Evolutionary conservation across 1,284 basidiomycete genomes (phyloP).

Genomic region (Boletellus sp.): DNA sequence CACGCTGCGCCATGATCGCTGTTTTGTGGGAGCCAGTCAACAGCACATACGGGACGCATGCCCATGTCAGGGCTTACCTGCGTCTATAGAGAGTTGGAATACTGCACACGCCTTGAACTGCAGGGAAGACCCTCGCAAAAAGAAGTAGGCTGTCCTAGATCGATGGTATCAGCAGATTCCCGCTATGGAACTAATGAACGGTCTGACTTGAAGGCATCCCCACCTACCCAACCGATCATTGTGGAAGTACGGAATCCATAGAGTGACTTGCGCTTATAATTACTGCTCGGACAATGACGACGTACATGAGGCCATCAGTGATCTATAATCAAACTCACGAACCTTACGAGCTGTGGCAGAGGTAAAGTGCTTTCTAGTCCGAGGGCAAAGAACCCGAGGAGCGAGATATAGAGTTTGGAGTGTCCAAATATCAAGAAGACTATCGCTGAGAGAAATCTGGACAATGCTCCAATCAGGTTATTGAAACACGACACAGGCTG

Average conservation of each 20-base stretch:
- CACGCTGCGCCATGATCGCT: constrained; percentile 67
- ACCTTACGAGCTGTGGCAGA: constrained; percentile 77
- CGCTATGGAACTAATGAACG: constrained; percentile 9
- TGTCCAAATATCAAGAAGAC: constrained; percentile 72
- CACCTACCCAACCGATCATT: constrained; percentile 76
- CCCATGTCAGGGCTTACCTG: constrained; percentile 46
- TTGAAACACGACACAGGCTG: constrained; percentile 9
- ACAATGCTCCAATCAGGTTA: constrained; percentile 17
- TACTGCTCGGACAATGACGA: constrained; percentile 41
- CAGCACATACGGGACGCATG: constrained; percentile 11
- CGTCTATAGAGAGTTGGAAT: constrained; percentile 76
- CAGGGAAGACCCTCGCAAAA: constrained; percentile 62
- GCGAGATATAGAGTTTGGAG: constrained; percentile 56
- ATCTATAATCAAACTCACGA: constrained; percentile 21
- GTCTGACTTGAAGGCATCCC: constrained; percentile 77
- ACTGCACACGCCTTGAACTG: constrained; percentile 80
- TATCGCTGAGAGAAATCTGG: constrained; percentile 66
- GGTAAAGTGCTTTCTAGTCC: constrained; percentile 82
- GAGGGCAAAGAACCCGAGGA: constrained; percentile 75
- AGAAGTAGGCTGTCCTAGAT: constrained; percentile 74
- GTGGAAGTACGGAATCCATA: constrained; percentile 85
- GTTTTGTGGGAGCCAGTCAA: constrained; percentile 14
- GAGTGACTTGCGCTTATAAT: constrained; percentile 70
- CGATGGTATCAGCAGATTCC: constrained; percentile 12
- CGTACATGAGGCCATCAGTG: constrained; percentile 15